Evolutionary conservation across 2,329 filamentous ascomycete species (phyloP).

Genomic region (Orbilia blumenaviensis): DNA sequence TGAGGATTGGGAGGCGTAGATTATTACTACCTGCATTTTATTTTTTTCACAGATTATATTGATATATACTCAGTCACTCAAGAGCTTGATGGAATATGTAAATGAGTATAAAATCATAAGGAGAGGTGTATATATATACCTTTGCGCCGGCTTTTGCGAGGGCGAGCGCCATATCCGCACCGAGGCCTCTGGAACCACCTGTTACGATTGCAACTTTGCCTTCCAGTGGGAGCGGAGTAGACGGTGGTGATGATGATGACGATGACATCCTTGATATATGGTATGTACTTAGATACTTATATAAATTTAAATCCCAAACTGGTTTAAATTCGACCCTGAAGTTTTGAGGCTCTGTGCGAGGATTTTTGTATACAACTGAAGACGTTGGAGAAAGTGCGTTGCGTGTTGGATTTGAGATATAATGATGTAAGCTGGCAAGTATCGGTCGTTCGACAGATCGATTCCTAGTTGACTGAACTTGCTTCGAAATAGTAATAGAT

Average conservation of each 20-base stretch:
- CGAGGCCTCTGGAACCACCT: conserved; percentile 41
- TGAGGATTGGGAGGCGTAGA: conserved; percentile 35
- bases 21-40: conserved; percentile 33
- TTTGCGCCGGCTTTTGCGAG: conserved; percentile 45
- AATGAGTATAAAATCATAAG: no score
- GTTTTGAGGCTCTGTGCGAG: neutral
- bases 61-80: no score
- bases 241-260: no score
- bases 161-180: conserved; percentile 35
- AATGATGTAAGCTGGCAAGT: neutral
- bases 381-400: conserved; percentile 23
- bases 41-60: no score
- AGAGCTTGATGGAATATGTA: no score
- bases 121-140: conserved; percentile 15
- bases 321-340: neutral
- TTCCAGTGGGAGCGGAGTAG: conserved; percentile 13
- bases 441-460: neutral
- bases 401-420: conserved; percentile 26
- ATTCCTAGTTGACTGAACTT: no score
- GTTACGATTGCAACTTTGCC: conserved; percentile 48
- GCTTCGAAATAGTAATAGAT: neutral
- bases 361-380: no score
- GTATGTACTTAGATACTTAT: neutral
- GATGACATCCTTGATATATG: neutral
- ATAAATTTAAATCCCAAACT: neutral